Conservation (phyloP, 2,329 filamentous ascomycete genomes). For the Sclerotinia subarctica region DNA sequence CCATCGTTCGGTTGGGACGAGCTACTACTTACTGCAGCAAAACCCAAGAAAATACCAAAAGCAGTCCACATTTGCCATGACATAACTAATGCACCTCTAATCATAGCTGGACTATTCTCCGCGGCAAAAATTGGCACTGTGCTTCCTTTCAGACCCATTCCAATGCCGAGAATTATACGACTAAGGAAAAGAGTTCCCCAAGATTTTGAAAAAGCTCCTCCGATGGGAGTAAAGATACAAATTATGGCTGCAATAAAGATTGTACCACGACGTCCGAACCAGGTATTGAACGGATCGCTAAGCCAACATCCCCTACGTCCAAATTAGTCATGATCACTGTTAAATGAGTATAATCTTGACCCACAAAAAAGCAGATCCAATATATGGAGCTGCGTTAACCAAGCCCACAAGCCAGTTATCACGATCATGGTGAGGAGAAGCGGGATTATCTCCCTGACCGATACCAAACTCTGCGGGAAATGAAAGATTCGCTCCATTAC, state of each 20-base stretch:
- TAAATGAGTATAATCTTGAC: constrained; percentile 23
- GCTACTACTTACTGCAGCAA: constrained; percentile 30
- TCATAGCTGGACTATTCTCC: constrained; percentile 50
- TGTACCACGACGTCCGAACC: constrained; percentile 63
- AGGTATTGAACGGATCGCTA: constrained; percentile 61
- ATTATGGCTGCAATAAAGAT: constrained; percentile 74
- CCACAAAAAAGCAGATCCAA: constrained; percentile 44
- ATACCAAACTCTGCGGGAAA: constrained; percentile 52
- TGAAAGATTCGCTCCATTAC: constrained; percentile 46
- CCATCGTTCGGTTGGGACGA: fast-evolving
- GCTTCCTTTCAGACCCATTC: constrained; percentile 56
- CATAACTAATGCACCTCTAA: constrained; percentile 70
- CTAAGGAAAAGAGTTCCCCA: constrained; percentile 56
- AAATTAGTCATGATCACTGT: constrained; percentile 36
- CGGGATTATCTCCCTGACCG: constrained; percentile 30
- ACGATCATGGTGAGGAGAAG: constrained; percentile 14
- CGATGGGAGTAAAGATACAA: constrained; percentile 51
- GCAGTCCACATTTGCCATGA: constrained; percentile 73
- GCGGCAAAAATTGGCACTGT: constrained; percentile 51
- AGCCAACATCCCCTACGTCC: constrained; percentile 58
- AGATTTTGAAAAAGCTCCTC: constrained; percentile 54
- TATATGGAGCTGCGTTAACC: constrained; percentile 55
- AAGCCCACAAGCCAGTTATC: constrained; percentile 53
- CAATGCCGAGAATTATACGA: constrained; percentile 56
- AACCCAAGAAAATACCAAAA: constrained; percentile 55